A percentile compares a stretch with the other conserved stretches of the same genome.
These are phyloP conservation scores for Schoenoplectus tabernaemontani DNA, from an alignment of 202 grass and related monocot genomes.

Conservation along the genomic window DNA sequence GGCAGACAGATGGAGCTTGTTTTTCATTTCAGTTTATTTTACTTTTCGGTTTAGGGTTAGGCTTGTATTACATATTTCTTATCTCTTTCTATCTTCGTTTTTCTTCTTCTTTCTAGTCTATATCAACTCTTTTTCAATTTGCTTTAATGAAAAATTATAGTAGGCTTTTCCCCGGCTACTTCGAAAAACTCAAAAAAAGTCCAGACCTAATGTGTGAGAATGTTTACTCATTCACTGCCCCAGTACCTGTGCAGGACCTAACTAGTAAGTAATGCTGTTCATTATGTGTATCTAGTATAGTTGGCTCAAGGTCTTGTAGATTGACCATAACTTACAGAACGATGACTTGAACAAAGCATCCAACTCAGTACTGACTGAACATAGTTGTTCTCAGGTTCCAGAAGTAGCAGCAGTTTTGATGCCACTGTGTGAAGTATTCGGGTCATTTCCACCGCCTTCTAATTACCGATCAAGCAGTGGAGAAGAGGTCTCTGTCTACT, in stretches of 20 bases:
- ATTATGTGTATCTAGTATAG: too few relatives aligned
- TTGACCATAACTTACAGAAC: neutral
- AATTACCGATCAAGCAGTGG: slow-evolving; percentile 49
- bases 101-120: too few relatives aligned
- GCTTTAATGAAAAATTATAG: too few relatives aligned
- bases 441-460: slow-evolving; percentile 65
- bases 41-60: too few relatives aligned
- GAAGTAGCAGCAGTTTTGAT: slow-evolving; percentile 83
- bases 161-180: too few relatives aligned
- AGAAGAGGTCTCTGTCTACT: slow-evolving; percentile 76
- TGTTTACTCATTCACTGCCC: neutral
- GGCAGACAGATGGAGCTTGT: too few relatives aligned
- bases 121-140: too few relatives aligned
- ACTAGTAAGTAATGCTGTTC: neutral
- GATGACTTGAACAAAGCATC: neutral
- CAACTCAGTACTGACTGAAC: neutral
- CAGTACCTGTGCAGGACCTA: neutral
- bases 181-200: neutral
- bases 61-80: too few relatives aligned
- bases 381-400: slow-evolving; percentile 53
- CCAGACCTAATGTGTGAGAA: neutral
- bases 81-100: too few relatives aligned
- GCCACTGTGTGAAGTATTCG: slow-evolving; percentile 94
- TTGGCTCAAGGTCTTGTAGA: neutral
- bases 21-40: too few relatives aligned